phyloP scores from a whole-genome alignment of 1,284 basidiomycete genomes.

The Puccinia horiana region DNA sequence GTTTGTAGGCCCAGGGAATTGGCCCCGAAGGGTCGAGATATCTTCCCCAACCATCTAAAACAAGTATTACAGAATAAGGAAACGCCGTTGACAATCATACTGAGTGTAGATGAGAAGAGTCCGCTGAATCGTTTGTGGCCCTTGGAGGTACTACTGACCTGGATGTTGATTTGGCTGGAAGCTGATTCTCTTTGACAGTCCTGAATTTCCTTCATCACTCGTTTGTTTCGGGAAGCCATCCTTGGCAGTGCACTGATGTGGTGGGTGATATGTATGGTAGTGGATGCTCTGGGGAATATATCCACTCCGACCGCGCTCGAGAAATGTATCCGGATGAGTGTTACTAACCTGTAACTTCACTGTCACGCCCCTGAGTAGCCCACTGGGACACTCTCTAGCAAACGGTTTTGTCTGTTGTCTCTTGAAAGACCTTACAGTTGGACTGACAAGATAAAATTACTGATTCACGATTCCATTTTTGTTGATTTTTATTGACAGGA shows the following conservation, averaged over 20 bases:
- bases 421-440: too few relatives aligned
- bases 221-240: constrained; percentile 24
- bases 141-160: constrained; percentile 1
- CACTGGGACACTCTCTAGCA: too few relatives aligned
- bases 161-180: constrained; percentile 25
- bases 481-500: too few relatives aligned
- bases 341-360: too few relatives aligned
- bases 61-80: neutral
- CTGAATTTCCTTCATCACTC: constrained; percentile 55
- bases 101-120: neutral
- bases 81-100: neutral
- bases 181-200: constrained; percentile 30
- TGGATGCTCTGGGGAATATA: neutral
- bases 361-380: too few relatives aligned
- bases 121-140: neutral
- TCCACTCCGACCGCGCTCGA: neutral
- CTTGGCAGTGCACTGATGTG: neutral
- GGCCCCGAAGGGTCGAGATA: constrained; percentile 82
- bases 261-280: too few relatives aligned
- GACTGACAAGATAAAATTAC: too few relatives aligned
- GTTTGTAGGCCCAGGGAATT: constrained; percentile 81
- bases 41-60: constrained; percentile 62
- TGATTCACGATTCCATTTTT: too few relatives aligned
- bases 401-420: too few relatives aligned
- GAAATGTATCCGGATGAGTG: too few relatives aligned